Evolutionary conservation across 371 early-diverging fungal species (phyloP).

Genomic region (Mucor ambiguus): DNA sequence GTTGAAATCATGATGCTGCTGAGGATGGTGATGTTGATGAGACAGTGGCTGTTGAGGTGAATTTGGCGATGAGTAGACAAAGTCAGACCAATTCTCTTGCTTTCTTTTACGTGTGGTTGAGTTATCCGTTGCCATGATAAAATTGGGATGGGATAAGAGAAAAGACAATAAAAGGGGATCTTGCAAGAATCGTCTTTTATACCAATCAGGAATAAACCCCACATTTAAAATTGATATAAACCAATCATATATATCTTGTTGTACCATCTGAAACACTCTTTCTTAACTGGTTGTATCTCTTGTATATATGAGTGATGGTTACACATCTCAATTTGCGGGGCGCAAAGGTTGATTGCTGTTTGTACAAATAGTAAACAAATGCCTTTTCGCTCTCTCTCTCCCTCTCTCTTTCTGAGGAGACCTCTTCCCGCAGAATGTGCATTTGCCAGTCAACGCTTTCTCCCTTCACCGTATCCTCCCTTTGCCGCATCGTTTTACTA

Average conservation of each 20-base stretch:
- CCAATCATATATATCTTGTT: constrained; percentile 9
- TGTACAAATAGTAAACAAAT: neutral
- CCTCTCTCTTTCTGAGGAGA: no score
- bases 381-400: neutral
- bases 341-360: constrained; percentile 2
- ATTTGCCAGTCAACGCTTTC: neutral
- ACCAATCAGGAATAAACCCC: constrained; percentile 2
- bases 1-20: constrained; percentile 5
- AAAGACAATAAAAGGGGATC: constrained; percentile 11
- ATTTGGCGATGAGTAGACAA: constrained; percentile 33
- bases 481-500: no score
- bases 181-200: neutral
- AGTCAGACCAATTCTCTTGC: constrained; percentile 30
- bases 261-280: constrained; percentile 13
- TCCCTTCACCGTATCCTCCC: neutral
- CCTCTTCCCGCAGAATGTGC: no score
- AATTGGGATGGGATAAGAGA: neutral
- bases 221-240: constrained; percentile 9
- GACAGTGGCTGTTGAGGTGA: constrained; percentile 24
- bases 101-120: constrained; percentile 24
- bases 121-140: constrained; percentile 35
- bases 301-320: neutral
- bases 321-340: constrained; percentile 1
- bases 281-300: neutral
- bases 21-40: neutral